Conservation (phyloP, 140 eudicot genomes). For the Flaveria floridana region DNA sequence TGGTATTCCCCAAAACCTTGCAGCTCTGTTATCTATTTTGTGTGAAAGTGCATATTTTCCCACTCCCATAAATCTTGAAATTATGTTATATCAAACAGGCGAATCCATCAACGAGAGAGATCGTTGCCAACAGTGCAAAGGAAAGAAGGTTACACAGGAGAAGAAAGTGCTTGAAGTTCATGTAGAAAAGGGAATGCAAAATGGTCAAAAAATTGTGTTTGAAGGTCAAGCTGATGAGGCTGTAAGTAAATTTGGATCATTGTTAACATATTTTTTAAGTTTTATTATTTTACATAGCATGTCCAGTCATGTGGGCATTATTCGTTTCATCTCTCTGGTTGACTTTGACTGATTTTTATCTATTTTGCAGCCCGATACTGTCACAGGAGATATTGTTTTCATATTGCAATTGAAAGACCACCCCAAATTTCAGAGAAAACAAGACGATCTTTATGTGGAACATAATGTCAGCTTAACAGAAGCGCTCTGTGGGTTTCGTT, state of each 20-base stretch:
- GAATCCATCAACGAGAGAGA: conserved; percentile 66
- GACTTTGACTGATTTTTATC: conserved; percentile 21
- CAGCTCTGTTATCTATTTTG: not conserved
- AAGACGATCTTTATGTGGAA: conserved; percentile 64
- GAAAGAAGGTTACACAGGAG: conserved; percentile 65
- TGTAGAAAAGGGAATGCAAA: conserved; percentile 69
- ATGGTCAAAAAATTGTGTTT: conserved; percentile 58
- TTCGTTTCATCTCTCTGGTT: not conserved
- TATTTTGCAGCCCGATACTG: conserved; percentile 70
- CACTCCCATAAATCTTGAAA: not conserved
- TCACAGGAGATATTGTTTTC: conserved; percentile 60
- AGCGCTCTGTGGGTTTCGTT: conserved; percentile 72
- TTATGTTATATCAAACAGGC: conserved; percentile 39
- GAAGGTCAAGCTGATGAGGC: conserved; percentile 74
- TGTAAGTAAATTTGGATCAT: conserved; percentile 36
- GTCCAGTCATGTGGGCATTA: not conserved
- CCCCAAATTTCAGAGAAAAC: conserved; percentile 60
- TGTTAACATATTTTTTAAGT: not conserved
- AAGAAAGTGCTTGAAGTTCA: conserved; percentile 67
- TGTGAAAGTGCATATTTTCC: not conserved
- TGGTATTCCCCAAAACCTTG: conserved; percentile 35
- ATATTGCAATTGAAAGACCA: conserved; percentile 64
- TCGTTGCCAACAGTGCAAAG: conserved; percentile 76
- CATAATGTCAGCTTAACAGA: conserved; percentile 56
- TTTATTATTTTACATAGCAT: too few species aligned